phyloP scores from a whole-genome alignment of 768 basidiomycete genomes.

The Lactarius hatsudake region DNA sequence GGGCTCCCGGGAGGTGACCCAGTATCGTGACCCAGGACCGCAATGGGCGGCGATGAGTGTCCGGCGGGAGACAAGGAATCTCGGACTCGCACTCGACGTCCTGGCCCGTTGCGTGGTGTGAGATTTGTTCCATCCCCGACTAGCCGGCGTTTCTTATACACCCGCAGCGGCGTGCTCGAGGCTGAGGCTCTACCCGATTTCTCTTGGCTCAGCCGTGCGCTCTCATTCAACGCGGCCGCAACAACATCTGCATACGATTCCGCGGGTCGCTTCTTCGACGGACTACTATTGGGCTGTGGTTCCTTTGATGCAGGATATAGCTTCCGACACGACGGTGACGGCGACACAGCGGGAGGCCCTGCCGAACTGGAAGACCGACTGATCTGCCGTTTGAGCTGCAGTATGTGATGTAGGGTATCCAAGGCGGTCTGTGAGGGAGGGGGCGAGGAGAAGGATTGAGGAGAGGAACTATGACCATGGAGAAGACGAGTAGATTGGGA shows the following conservation, averaged over 20 bases:
- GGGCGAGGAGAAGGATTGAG: neutral
- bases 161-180: conserved; percentile 13
- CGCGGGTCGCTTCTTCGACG: neutral
- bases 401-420: conserved; percentile 9
- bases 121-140: neutral
- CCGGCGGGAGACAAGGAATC: neutral
- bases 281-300: neutral
- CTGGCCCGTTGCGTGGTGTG: neutral
- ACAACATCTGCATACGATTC: conserved; percentile 18
- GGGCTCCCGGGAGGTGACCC: neutral
- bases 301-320: neutral
- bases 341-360: neutral
- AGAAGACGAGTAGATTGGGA: neutral
- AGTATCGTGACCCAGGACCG: neutral
- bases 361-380: neutral
- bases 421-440: conserved; percentile 13
- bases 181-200: neutral
- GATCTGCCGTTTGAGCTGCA: conserved; percentile 8
- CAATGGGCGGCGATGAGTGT: conserved; percentile 13
- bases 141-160: conserved; percentile 6
- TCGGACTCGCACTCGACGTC: neutral
- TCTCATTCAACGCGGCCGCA: conserved; percentile 18
- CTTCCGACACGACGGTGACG: neutral
- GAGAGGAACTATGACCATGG: neutral
- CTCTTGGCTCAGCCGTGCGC: conserved; percentile 4